Base-by-base conservation (phyloP, 176 grass and related monocot genomes). In the Puccinellia tenuiflora region DNA sequence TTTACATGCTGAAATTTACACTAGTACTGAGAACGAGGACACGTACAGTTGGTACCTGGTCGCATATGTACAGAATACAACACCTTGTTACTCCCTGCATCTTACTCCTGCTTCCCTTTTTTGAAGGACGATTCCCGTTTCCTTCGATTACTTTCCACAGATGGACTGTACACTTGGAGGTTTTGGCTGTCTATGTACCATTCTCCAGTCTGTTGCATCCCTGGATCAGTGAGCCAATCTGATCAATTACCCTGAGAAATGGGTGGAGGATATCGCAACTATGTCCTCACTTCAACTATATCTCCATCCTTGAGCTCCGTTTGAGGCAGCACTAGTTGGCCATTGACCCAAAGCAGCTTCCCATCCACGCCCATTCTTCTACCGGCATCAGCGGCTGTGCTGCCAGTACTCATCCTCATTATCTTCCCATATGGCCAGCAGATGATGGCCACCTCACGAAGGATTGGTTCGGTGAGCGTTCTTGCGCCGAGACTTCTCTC, bases 291-390 rank as follows among this genome's bases (percentile, higher is more conserved):
- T 93, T 99, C 96, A 29, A 99, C 89, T 85, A 96, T 99, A 83
- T 99, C 96, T 14, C 96, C 93, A 88, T 93, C 96, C 75, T 95
- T 99, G 63, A 99, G 92, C 77, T 90, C 73, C 2, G 96, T 99
- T 59, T 93, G 90, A 3, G 96, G 96, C 16, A 86, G 72, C 30
- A 95, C 89, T n/a, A 99, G 80, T 71, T 93, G 96, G 39, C 93
- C 91, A 83, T 99, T 96, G 18, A 93, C 90, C 91, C 90, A 73
- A 31, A 99, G 83, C 60, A 93, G 78, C 84, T 88, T 92, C 35
- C 89, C 93, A 65, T 99, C 96, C 35, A 93, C 68, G 35, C 96
- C 93, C 85, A 99, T 96, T 79, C 96, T 91, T 76, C 93, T 90
- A 13, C 93, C 96, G 17, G 91, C 96, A 25, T 99, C 96, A n/a